These are phyloP conservation scores for Perkinsus olseni DNA, from an alignment of 169 alveolate genomes.

Conservation along the genomic window DNA sequence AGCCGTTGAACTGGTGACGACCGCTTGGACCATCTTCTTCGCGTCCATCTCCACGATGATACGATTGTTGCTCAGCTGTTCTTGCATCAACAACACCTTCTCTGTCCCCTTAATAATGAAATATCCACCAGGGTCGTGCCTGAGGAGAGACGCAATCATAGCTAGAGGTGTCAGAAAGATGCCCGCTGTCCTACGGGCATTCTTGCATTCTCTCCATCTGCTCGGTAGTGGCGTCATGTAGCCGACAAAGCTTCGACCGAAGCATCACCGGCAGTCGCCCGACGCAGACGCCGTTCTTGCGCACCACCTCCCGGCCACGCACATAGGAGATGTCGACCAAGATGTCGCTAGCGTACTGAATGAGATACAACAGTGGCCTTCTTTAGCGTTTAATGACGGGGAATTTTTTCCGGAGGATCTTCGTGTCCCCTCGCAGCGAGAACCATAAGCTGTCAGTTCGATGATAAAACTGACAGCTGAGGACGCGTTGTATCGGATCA, in stretches of 20 bases:
- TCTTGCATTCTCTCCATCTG: conserved; percentile 62
- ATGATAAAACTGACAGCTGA: no score
- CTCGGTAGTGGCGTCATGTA: conserved; percentile 49
- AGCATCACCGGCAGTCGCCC: conserved; percentile 96
- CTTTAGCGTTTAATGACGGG: no score
- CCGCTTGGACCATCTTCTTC: conserved; percentile 84
- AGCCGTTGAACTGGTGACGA: conserved; percentile 93
- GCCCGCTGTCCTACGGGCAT: conserved; percentile 57
- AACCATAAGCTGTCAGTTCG: no score
- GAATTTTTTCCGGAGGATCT: no score
- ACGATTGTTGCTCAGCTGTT: conserved; percentile 92
- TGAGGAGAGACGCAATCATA: conserved; percentile 68
- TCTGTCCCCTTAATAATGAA: conserved; percentile 97
- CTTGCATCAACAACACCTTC: conserved; percentile 96
- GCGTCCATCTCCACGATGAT: conserved; percentile 94
- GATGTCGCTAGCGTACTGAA: conserved; percentile 34
- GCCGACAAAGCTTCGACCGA: conserved; percentile 76
- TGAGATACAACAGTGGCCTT: not conserved
- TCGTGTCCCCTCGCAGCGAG: no score
- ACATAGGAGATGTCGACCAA: conserved; percentile 88
- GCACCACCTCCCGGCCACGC: conserved; percentile 72
- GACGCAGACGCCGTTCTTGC: conserved; percentile 73
- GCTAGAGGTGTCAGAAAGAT: conserved; percentile 27
- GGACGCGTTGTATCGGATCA: no score
- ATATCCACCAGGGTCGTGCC: conserved; percentile 96